Evolutionary conservation across 2,329 filamentous ascomycete genomes (phyloP).

Genomic region (Fusarium chuoi): DNA sequence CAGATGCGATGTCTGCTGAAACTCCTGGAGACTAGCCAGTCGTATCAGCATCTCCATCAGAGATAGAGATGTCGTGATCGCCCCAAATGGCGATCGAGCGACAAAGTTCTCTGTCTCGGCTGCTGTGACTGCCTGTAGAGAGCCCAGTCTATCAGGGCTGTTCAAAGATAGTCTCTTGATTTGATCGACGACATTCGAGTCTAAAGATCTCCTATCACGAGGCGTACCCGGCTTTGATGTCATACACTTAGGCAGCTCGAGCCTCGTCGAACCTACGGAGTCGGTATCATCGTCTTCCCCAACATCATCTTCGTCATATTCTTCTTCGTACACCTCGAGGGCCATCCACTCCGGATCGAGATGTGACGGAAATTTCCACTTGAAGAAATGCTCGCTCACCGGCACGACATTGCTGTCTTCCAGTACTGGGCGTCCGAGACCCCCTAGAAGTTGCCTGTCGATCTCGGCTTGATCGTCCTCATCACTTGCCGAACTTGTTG

Average conservation of each 20-base stretch:
- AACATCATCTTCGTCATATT: conserved; percentile 54
- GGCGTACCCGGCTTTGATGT: conserved; percentile 15
- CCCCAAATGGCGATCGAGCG: conserved; percentile 59
- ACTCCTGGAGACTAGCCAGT: conserved; percentile 87
- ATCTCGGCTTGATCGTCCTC: conserved; percentile 55
- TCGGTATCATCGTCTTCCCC: conserved; percentile 58
- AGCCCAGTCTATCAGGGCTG: conserved; percentile 9
- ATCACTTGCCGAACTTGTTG: conserved; percentile 28
- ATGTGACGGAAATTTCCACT: conserved; percentile 68
- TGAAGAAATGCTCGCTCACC: background rate
- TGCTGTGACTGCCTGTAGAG: conserved; percentile 13
- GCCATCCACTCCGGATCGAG: conserved; percentile 93
- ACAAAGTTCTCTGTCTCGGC: conserved; percentile 45
- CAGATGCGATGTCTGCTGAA: conserved; percentile 89
- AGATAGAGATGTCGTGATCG: conserved; percentile 70
- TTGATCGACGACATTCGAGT: conserved; percentile 53
- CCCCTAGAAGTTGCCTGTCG: conserved; percentile 56
- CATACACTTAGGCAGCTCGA: conserved; percentile 45
- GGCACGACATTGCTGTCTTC: background rate
- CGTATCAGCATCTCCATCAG: conserved; percentile 90
- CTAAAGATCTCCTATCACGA: conserved; percentile 45
- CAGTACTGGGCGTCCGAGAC: conserved; percentile 14
- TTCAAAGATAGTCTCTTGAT: conserved; percentile 54
- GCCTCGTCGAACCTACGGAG: conserved; percentile 52
- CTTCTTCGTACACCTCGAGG: conserved; percentile 79